phyloP scores from a whole-genome alignment of 164 flowering plant genomes.

The Saururus chinensis region DNA sequence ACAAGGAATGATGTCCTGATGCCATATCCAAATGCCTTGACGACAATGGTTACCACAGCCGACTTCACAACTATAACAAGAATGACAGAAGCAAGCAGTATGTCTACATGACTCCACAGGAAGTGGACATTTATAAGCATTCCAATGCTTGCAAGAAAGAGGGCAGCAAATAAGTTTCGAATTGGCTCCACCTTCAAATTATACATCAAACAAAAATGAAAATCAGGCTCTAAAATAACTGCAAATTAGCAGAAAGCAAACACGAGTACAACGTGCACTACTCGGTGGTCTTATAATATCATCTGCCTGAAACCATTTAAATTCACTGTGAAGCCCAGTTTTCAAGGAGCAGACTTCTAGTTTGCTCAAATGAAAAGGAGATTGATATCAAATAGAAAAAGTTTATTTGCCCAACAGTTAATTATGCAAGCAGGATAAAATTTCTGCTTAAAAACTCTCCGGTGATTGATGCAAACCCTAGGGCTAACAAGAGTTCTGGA shows the following conservation, averaged over 20 bases:
- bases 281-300: not conserved
- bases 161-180: constrained; percentile 93
- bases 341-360: not conserved
- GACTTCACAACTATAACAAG: constrained; percentile 79
- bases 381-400: no score
- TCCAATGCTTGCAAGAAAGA: constrained; percentile 93
- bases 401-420: not conserved
- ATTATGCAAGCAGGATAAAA: not conserved
- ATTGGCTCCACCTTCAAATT: constrained; percentile 79
- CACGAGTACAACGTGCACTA: not conserved
- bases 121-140: constrained; percentile 94
- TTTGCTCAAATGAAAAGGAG: not conserved
- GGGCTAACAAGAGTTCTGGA: no score
- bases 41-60: constrained; percentile 43
- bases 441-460: not conserved
- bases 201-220: not conserved
- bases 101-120: constrained; percentile 90
- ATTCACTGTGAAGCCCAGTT: not conserved
- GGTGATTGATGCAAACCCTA: no score
- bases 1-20: constrained; percentile 57
- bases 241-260: not conserved
- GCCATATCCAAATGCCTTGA: constrained; percentile 71
- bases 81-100: constrained; percentile 87
- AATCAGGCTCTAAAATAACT: not conserved
- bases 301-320: not conserved